phyloP scores from a whole-genome alignment of 306 rosid species.

The Dalbergia oliveri region DNA sequence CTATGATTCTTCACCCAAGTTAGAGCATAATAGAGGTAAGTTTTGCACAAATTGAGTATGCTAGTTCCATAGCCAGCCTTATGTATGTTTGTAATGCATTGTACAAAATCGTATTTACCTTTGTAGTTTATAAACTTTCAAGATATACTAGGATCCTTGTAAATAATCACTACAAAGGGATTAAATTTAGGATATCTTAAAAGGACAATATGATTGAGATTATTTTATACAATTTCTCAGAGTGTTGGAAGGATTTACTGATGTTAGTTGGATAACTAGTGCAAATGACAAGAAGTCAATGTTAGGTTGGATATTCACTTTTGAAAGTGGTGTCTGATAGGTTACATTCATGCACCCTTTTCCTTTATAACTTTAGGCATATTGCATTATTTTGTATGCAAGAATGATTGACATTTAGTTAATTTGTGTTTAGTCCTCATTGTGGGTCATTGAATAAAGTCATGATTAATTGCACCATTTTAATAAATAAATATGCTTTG shows the following conservation, averaged over 20 bases:
- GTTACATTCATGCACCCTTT: too few species aligned
- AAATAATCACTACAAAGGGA: neutral
- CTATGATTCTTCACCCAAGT: neutral
- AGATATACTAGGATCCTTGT: neutral
- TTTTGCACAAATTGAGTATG: constrained; percentile 15
- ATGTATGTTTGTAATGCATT: too few species aligned
- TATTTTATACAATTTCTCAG: neutral
- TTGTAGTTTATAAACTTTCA: constrained; percentile 1
- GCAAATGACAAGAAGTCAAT: constrained; percentile 13
- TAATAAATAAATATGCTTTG: too few species aligned
- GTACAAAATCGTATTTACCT: neutral
- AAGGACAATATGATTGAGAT: neutral
- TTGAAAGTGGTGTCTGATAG: neutral
- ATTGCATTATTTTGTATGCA: too few species aligned
- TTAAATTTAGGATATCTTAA: neutral
- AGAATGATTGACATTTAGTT: too few species aligned
- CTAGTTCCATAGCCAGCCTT: neutral
- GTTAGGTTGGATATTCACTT: neutral
- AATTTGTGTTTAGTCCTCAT: too few species aligned
- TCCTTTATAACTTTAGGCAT: too few species aligned
- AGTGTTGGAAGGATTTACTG: neutral
- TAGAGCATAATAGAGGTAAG: neutral
- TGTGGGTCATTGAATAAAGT: too few species aligned
- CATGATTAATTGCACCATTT: too few species aligned
- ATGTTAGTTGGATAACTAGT: constrained; percentile 1